These are phyloP conservation scores for Skeletonema potamos DNA, from an alignment of 108 stramenopile species.

Conservation along the genomic window DNA sequence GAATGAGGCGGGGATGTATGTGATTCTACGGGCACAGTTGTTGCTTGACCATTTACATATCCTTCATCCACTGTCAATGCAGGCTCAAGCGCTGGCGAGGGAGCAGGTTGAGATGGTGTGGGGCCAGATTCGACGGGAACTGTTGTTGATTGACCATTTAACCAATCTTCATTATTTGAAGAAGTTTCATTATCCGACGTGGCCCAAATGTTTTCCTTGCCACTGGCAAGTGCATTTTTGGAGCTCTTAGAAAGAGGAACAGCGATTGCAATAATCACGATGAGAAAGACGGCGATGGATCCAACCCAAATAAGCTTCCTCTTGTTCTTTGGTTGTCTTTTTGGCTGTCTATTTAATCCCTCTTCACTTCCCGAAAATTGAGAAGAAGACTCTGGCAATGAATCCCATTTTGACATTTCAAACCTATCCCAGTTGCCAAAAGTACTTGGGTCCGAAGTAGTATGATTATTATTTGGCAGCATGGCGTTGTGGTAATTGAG, in stretches of 20 bases:
- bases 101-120: background rate
- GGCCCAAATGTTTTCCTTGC: background rate
- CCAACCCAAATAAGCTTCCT: background rate
- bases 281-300: background rate
- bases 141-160: background rate
- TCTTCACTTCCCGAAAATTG: background rate
- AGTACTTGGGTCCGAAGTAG: background rate
- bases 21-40: background rate
- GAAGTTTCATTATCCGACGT: background rate
- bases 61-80: background rate
- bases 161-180: no score
- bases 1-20: background rate
- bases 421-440: background rate
- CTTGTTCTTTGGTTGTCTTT: background rate
- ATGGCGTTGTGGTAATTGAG: background rate
- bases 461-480: background rate
- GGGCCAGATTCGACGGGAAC: background rate
- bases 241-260: background rate
- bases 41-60: background rate
- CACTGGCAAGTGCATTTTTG: background rate
- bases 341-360: background rate
- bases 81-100: background rate
- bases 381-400: background rate
- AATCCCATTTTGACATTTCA: background rate
- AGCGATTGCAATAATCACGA: background rate